Percentiles rank a stretch among this genome's conserved stretches.
Conservation (phyloP, 1,284 basidiomycete species). For the Hemileia vastatrix region DNA sequence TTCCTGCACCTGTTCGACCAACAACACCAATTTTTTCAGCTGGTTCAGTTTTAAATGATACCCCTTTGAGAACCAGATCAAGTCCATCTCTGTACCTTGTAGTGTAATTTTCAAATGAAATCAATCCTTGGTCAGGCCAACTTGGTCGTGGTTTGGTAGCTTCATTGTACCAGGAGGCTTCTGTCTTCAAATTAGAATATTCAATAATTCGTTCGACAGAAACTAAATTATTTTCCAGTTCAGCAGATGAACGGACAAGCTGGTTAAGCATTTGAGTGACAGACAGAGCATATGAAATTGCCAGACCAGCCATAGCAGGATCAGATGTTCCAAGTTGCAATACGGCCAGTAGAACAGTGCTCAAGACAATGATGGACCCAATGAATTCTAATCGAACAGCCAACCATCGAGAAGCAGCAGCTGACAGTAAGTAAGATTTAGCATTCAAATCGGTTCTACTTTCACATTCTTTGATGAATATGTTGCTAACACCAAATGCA, state of each 20-base stretch:
- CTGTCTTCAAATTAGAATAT: conserved; percentile 60
- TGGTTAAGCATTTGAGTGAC: background rate
- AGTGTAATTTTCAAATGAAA: conserved; percentile 52
- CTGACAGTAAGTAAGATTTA: conserved; percentile 75
- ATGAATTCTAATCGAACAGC: conserved; percentile 52
- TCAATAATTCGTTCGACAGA: conserved; percentile 84
- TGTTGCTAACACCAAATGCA: conserved; percentile 53
- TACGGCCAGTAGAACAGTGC: conserved; percentile 49
- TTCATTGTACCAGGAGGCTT: conserved; percentile 48
- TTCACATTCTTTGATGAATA: conserved; percentile 64
- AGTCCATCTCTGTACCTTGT: conserved; percentile 72
- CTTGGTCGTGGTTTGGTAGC: conserved; percentile 46
- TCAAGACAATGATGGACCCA: conserved; percentile 1
- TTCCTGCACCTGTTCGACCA: conserved; percentile 82
- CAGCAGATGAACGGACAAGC: background rate
- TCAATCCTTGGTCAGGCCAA: conserved; percentile 36
- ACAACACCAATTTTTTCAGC: conserved; percentile 73
- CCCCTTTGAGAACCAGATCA: conserved; percentile 63
- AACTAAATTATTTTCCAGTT: too few species aligned
- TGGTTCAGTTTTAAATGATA: conserved; percentile 57
- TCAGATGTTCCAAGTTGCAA: conserved; percentile 6
- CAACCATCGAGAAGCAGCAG: conserved; percentile 75
- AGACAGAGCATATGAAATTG: background rate
- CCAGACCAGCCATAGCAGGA: conserved; percentile 11
- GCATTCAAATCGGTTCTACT: conserved; percentile 77